Base-by-base conservation (phyloP, 495 filamentous ascomycete species). In the Letharia lupina region DNA sequence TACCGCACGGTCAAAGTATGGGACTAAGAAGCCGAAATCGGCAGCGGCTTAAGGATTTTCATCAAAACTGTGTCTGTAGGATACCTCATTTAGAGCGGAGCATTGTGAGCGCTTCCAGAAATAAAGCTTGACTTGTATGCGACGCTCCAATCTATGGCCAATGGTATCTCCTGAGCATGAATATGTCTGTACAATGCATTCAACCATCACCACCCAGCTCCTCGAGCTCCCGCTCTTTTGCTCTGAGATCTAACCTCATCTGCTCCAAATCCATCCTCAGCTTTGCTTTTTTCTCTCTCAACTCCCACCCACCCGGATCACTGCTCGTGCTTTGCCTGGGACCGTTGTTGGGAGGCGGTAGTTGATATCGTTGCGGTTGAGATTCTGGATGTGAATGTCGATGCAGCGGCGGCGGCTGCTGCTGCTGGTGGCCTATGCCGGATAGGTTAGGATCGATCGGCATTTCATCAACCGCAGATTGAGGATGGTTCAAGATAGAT, bases 1-100 rank as follows among this genome's bases (percentile, higher is more conserved):
- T 75, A 89, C 85, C 4, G 89, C 88, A 74, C 84, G 94, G 72
- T 96, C 91, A 65, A 99, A 99, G 80, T 99, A 95, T 72, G 94
- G 94, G 66, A 96, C 95, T 18, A 99, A 99, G 87, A 98, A 96
- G 79, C 93, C 94, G 2, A 97, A 96, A 86, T 39, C 41, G 16
- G 63, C 54, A 44, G n/a, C 63, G 33, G 31, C 54, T 57, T 57
- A 11, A 57, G 8, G 10, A 37, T 37, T 37, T 6, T 33, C 13
- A 60, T 18, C 12, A 15, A 0, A 28, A 0, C 15, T n/a, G 6
- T 35, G 31, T 31, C 8, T 65, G 6, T 60, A 60, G 2, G 4
- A 2, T 65, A 45, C 28, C 33, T 16, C 3, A 50, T 23, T 3
- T 20, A 60, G 18, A 50, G 6, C 44, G 16, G 39, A 35, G 20